These are phyloP conservation scores for Coemansia sp. DNA, from an alignment of 192 early-diverging fungal genomes.

Conservation along the genomic window DNA sequence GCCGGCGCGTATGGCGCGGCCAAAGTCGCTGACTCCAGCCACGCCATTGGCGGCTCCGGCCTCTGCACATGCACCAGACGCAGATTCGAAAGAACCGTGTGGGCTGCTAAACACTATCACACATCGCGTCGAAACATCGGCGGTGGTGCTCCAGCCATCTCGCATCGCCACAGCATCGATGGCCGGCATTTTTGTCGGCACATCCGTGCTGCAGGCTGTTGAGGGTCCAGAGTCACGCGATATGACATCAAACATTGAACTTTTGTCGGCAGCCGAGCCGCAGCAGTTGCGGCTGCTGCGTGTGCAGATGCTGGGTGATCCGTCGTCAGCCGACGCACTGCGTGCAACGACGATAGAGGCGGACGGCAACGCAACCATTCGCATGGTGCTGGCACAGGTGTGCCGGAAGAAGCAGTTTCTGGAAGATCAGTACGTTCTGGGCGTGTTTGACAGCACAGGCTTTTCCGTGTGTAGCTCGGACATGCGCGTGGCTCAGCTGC, in stretches of 20 bases:
- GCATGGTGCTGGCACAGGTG: slow-evolving; percentile 78
- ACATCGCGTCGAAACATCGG: slow-evolving; percentile 24
- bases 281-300: slow-evolving; percentile 25
- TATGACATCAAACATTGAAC: background rate
- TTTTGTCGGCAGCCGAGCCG: background rate
- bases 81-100: background rate
- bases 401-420: slow-evolving; percentile 88
- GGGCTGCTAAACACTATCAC: slow-evolving; percentile 10
- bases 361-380: slow-evolving; percentile 67
- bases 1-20: slow-evolving; percentile 38
- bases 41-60: background rate
- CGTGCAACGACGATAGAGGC: slow-evolving; percentile 89
- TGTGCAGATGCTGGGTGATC: slow-evolving; percentile 32
- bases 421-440: slow-evolving; percentile 79
- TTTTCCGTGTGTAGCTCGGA: slow-evolving; percentile 74
- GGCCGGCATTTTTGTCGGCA: slow-evolving; percentile 44
- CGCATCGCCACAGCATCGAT: slow-evolving; percentile 34
- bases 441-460: slow-evolving; percentile 72
- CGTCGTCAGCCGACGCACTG: slow-evolving; percentile 62
- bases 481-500: slow-evolving; percentile 67
- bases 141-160: slow-evolving; percentile 38
- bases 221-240: background rate
- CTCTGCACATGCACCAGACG: background rate
- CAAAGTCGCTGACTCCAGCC: slow-evolving; percentile 22
- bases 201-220: slow-evolving; percentile 10